Base-by-base conservation (phyloP, 192 early-diverging fungal genomes). In the Coemansia sp. region DNA sequence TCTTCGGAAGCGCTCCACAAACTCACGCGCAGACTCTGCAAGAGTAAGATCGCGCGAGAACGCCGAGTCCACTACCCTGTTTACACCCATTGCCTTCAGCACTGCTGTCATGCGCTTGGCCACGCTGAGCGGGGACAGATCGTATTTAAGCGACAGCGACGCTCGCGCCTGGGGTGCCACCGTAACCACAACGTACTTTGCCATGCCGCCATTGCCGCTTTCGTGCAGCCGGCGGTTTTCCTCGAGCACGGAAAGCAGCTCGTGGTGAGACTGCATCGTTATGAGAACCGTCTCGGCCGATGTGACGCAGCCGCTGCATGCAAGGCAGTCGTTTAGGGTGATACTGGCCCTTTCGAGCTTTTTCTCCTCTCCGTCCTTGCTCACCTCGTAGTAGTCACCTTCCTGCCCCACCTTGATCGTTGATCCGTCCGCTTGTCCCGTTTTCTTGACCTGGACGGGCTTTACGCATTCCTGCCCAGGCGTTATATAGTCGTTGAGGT, bases 261-360 rank as follows among this genome's bases (percentile, higher is more conserved):
- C 96, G 56, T 94, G 87, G 75, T 97, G 93, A 11, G 91, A 93
- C 77, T 99, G 98, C 87, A 93, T 87, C 2, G 92, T 88, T 62
- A 99, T 89, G 24, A 99, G 78, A 7, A 99, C 90, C 55, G 91
- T 94, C 75, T 99, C 98, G 5, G 97, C 97, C 7, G 96, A 97
- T 7, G 97, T 99, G 72, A 99, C 92, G 72, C 97, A 99, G 7
- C 97, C 97, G 85, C 94, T 95, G 90, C 97, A 99, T 10, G 97
- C 97, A 41, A 99, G 86, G 68, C 97, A 99, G 81, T 99, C 97
- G 70, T 98, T 95, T 30, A 99, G 84, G 30, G 92, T 90, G 51
- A 98, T 96, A 9, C 83, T 85, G 2, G 97, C 95, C 0, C 88
- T 83, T 72, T 96, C 93, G 10, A 97, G 87, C 78, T 93, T 89